Evolutionary conservation across 2,329 filamentous ascomycete genomes (phyloP).

Genomic region (Byssoonygena ceratinophila): DNA sequence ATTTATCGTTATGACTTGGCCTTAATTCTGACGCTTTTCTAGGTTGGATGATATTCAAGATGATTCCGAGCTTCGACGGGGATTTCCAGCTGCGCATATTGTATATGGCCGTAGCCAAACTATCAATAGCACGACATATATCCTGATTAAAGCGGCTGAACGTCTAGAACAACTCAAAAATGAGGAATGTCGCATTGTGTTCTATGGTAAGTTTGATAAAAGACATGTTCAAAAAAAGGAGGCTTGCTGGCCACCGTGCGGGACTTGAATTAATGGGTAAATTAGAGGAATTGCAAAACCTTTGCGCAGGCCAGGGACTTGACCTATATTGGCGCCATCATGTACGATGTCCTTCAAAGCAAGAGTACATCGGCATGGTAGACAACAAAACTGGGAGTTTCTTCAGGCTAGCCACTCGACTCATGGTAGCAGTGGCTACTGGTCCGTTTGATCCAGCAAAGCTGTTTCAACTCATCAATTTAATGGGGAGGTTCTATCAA

Average conservation of each 20-base stretch:
- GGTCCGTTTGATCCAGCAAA: slow-evolving; percentile 22
- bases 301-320: slow-evolving; percentile 40
- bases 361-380: slow-evolving; percentile 42
- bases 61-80: slow-evolving; percentile 32
- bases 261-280: background rate
- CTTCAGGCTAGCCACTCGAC: slow-evolving; percentile 37
- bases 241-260: too few species aligned
- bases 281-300: slow-evolving; percentile 36
- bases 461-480: slow-evolving; percentile 56
- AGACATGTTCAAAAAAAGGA: slow-evolving; percentile 30
- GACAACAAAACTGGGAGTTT: slow-evolving; percentile 42
- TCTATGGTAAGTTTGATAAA: slow-evolving; percentile 28
- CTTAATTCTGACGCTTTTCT: background rate
- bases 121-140: slow-evolving; percentile 43
- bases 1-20: background rate
- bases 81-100: slow-evolving; percentile 40
- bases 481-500: slow-evolving; percentile 39
- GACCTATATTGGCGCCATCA: slow-evolving; percentile 42
- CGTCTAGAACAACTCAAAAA: background rate
- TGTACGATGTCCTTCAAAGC: slow-evolving; percentile 37
- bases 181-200: background rate
- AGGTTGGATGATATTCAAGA: slow-evolving; percentile 14
- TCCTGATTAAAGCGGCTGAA: background rate
- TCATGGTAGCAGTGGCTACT: slow-evolving; percentile 31
- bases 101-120: slow-evolving; percentile 43